Base-by-base conservation (phyloP, 768 basidiomycete genomes). In the Ephemerocybe angulata region DNA sequence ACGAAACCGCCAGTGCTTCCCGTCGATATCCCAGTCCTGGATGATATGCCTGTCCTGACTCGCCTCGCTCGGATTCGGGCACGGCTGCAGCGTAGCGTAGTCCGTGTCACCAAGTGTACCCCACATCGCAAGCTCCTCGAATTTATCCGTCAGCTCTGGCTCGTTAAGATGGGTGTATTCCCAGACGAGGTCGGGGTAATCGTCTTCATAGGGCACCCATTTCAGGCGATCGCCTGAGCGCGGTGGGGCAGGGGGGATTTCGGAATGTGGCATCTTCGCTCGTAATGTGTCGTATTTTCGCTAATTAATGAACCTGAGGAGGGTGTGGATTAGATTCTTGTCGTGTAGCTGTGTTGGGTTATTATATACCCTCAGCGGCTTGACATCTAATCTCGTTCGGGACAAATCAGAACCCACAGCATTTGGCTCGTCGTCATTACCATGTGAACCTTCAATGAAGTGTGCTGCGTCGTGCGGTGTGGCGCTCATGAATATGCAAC, bases 31-130 rank as follows among this genome's bases (percentile, higher is more conserved):
- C 75, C 76, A 78, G 44, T 78, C 67, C 29, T 72, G 61, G 40
- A 77, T 67, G 21, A 71, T 63, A 58, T 69, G 72, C 19, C 81
- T 72, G 63, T 83, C 81, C 60, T 83, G 80, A 55, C 66, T 77
- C 4, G 65, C 60, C 22, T 68, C 65, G 30, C 69, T 67, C 17
- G 72, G 74, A 30, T 73, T 65, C 1, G 70, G 69, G 57, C 73
- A 77, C 22, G 81, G 80, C 57, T 83, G 81, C 44, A 83, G 70
- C 17, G 73, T 68, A 28, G 79, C 69, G 40, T 65, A 64, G 55
- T 77, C 72, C n/a, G 74, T 74, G 50, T 68, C 64, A 4, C 63
- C 62, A 33, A 66, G 51, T 1, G 71, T 62, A 4, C 63, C 63
- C 17, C 76, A 67, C 28, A 54, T 55, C 3, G 79, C 67, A 1